phyloP scores from a whole-genome alignment of 495 filamentous ascomycete species.

The Penicillium dipodomyicola region DNA sequence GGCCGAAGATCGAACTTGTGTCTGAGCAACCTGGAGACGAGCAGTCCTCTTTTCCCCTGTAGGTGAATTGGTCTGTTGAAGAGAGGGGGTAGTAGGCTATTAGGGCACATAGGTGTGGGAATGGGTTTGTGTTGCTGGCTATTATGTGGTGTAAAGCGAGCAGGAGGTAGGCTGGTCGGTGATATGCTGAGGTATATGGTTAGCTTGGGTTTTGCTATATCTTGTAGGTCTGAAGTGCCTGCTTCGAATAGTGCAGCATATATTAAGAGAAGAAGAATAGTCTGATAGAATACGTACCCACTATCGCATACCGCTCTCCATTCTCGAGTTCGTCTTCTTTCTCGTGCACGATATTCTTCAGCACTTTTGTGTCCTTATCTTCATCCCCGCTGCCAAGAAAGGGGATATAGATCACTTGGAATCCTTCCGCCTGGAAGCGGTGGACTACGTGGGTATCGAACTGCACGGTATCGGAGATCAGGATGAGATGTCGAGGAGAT shows the following conservation, averaged over 20 bases:
- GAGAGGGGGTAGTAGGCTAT: slow-evolving; percentile 58
- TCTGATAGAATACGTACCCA: slow-evolving; percentile 33
- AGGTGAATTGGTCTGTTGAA: slow-evolving; percentile 13
- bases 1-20: slow-evolving; percentile 37
- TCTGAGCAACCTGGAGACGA: slow-evolving; percentile 29
- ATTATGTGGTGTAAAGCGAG: slow-evolving; percentile 52
- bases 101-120: slow-evolving; percentile 47
- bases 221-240: background rate
- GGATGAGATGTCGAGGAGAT: slow-evolving; percentile 44
- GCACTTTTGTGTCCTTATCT: slow-evolving; percentile 31
- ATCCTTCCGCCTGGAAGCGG: slow-evolving; percentile 63
- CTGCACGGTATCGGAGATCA: slow-evolving; percentile 57
- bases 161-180: slow-evolving; percentile 55
- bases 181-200: slow-evolving; percentile 42
- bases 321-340: slow-evolving; percentile 43
- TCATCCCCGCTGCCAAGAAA: slow-evolving; percentile 47
- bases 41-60: slow-evolving; percentile 5
- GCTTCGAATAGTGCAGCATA: background rate
- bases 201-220: background rate
- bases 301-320: slow-evolving; percentile 47
- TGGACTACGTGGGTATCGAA: slow-evolving; percentile 55
- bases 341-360: slow-evolving; percentile 48
- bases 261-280: background rate
- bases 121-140: slow-evolving; percentile 37
- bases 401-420: slow-evolving; percentile 58